Evolutionary conservation across 1,284 basidiomycete species (phyloP), one percentile per base, ranked within the genome.

Genomic region (Xerocomus amazonicus): DNA sequence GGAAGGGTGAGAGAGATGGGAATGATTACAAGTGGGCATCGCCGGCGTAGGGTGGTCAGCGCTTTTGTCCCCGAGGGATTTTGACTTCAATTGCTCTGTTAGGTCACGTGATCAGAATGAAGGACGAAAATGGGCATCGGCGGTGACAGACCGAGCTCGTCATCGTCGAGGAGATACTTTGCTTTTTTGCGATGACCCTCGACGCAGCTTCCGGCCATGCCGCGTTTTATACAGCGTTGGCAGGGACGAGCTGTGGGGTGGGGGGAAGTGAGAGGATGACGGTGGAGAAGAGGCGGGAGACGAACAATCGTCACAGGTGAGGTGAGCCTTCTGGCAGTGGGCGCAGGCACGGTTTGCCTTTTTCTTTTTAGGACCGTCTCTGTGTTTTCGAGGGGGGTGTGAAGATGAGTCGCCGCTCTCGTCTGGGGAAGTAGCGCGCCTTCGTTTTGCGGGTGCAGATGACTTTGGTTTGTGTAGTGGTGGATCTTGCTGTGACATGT

Each of bases 131-230:
- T 57, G 61, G 47, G 50, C 59, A 55, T 55, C 51, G 27, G 14
- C 53, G 31, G 52, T 16, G 37, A 73, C 83, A 59, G 64, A 92
- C 92, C 86, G 50, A 93, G 82, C 67, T 97, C 93, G 40, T 91
- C 89, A 43, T 94, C 92, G 67, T 96, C 92, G 55, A 94, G 75
- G 14, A 97, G 80, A 69, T 98, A 99, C 68, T 99, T 99, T 23
- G 96, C 96, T 72, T 97, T 97, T 74, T 99, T 99, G 58, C 96
- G 81, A 57, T 92, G 88, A 0, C 96, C 96, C 65, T 99, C 96
- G 34, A 87, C 87, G 66, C 96, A 99, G 53, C 84, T 87, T 51
- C 84, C 82, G 6, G 85, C 87, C 60, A 96, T 86, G 14, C 93
- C 93, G 56, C 96, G 94, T 72, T 96, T 97, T 47, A 93, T 79